Percentiles rank a stretch among this genome's conserved stretches.
Evolutionary conservation across 2,329 filamentous ascomycete species (phyloP).

Genomic region (Aspergillus proliferans): DNA sequence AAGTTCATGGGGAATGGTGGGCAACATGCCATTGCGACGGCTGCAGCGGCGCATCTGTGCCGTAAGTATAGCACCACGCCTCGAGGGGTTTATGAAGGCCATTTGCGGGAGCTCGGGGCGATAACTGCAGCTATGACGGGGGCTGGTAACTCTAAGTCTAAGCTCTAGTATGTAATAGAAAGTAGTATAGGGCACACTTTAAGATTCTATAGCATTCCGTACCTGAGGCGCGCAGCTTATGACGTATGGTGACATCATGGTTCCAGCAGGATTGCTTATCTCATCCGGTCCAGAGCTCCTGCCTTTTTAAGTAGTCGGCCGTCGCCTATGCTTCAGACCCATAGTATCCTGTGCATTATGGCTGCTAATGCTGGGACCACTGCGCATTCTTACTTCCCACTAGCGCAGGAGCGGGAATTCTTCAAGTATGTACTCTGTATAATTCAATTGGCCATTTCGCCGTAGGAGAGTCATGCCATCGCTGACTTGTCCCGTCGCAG

Average conservation of each 20-base stretch:
- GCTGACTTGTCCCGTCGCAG: slow-evolving; percentile 9
- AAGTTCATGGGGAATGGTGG: background rate
- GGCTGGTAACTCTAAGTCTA: background rate
- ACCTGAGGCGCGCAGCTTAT: no score
- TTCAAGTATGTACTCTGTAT: slow-evolving; percentile 10
- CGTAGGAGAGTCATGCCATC: background rate
- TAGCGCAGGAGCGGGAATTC: slow-evolving; percentile 18
- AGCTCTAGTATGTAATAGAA: background rate
- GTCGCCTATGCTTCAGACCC: no score
- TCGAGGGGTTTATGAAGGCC: background rate
- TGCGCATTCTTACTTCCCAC: background rate
- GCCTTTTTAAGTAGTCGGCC: no score
- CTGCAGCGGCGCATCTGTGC: background rate
- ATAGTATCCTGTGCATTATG: background rate
- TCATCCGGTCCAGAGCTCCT: no score
- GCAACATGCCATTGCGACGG: background rate
- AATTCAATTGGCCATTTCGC: background rate
- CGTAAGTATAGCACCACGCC: background rate
- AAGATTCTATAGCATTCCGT: no score
- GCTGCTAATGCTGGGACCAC: background rate
- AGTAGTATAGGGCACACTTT: no score
- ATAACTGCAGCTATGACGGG: background rate
- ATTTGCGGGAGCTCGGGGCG: background rate
- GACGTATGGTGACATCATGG: no score
- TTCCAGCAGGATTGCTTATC: no score